Percentiles rank a stretch among this genome's conserved stretches.
These are phyloP conservation scores for Stevia rebaudiana DNA, from an alignment of 140 eudicot species.

Conservation along the genomic window DNA sequence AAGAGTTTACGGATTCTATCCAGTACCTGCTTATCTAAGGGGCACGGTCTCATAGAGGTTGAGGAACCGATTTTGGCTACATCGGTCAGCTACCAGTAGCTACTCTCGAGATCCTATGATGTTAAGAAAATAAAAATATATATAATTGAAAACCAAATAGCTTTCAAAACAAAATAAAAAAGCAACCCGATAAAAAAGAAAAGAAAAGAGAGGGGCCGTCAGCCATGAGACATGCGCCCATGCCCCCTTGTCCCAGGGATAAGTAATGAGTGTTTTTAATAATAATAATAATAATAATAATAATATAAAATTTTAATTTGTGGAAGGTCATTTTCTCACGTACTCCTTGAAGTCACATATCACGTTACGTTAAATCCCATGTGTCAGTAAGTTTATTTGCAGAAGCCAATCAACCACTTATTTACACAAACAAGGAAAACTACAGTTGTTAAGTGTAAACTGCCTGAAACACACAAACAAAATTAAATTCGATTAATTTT, in stretches of 20 bases:
- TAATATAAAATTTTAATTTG: background rate
- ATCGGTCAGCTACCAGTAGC: too few relatives aligned
- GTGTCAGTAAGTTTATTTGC: conserved; percentile 16
- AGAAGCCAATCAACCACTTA: background rate
- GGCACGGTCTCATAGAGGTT: too few relatives aligned
- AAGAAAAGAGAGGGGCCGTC: background rate
- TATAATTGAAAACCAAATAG: too few relatives aligned
- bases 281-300: too few relatives aligned
- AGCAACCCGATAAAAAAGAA: background rate
- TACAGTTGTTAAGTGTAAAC: background rate
- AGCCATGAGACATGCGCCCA: too few relatives aligned
- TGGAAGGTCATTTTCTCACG: conserved; percentile 22
- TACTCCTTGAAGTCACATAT: conserved; percentile 7
- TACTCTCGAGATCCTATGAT: too few relatives aligned
- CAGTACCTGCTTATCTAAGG: too few relatives aligned
- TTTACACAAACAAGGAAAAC: conserved; percentile 7
- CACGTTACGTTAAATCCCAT: conserved; percentile 15
- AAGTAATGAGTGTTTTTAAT: conserved; percentile 6
- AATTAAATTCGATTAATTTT: background rate
- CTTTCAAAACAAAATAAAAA: too few relatives aligned
- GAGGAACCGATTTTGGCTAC: too few relatives aligned
- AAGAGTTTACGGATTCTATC: too few relatives aligned
- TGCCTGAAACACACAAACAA: background rate
- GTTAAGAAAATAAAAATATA: too few relatives aligned
- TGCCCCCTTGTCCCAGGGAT: background rate